Conservation (phyloP, 345 rosid species). For the Citrus glauca region DNA sequence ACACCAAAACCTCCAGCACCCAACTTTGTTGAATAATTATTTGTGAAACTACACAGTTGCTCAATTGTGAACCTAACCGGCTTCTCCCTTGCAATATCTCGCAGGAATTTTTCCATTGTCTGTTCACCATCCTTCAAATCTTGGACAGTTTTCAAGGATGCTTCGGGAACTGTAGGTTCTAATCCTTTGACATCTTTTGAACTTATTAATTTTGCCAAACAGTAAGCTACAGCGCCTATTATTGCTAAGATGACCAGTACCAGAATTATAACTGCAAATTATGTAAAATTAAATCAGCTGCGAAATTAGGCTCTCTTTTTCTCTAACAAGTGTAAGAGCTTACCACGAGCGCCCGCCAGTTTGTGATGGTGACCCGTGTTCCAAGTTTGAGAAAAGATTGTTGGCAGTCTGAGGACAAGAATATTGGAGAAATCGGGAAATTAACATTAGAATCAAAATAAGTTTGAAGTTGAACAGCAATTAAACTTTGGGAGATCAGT, state of each 20-base stretch:
- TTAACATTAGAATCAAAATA: too few species aligned
- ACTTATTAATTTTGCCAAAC: neutral
- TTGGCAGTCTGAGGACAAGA: neutral
- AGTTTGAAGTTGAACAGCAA: too few species aligned
- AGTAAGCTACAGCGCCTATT: neutral
- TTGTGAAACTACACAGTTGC: neutral
- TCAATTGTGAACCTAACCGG: conserved; percentile 5
- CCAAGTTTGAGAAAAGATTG: neutral
- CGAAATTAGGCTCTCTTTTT: neutral
- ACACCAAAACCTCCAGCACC: conserved; percentile 18
- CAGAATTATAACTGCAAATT: neutral
- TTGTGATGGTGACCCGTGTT: too few species aligned
- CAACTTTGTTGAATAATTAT: conserved; percentile 1
- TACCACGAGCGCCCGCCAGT: neutral
- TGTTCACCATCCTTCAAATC: neutral
- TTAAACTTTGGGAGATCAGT: too few species aligned
- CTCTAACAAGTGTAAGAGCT: neutral
- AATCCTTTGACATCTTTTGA: neutral
- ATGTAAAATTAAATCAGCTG: neutral
- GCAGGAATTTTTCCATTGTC: conserved; percentile 8
- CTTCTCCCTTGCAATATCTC: neutral
- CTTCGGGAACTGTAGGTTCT: neutral
- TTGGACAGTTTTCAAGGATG: neutral
- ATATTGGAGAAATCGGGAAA: neutral
- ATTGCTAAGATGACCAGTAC: neutral